Evolutionary conservation across 2,329 filamentous ascomycete genomes (phyloP).

Genomic region (Intubia oerlemansii): DNA sequence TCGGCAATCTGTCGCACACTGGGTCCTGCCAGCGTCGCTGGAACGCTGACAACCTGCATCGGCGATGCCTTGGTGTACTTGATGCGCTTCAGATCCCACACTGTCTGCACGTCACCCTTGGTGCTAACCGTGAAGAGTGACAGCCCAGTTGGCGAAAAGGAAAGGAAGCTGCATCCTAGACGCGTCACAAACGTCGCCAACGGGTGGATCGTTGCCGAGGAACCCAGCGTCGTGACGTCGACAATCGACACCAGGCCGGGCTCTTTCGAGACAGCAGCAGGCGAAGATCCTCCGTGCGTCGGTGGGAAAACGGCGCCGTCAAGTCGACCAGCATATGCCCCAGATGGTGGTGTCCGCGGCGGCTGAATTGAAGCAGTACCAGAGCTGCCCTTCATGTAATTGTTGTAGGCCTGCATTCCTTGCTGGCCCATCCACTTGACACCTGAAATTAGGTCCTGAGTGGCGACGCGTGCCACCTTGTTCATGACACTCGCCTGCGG

Average conservation of each 20-base stretch:
- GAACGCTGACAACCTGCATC: constrained; percentile 25
- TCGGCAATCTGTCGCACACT: constrained; percentile 68
- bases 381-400: constrained; percentile 48
- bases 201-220: constrained; percentile 33
- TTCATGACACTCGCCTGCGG: constrained; percentile 51
- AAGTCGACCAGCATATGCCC: too few relatives aligned
- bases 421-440: constrained; percentile 61
- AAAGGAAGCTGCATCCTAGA: constrained; percentile 61
- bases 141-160: constrained; percentile 53
- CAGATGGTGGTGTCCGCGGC: constrained; percentile 21
- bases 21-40: constrained; percentile 25
- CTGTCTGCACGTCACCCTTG: constrained; percentile 64
- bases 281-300: constrained; percentile 44
- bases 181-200: constrained; percentile 49
- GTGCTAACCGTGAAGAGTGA: constrained; percentile 59
- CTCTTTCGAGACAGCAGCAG: constrained; percentile 33
- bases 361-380: constrained; percentile 16
- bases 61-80: constrained; percentile 41
- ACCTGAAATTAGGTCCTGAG: constrained; percentile 55
- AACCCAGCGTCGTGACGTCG: constrained; percentile 40
- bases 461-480: constrained; percentile 58
- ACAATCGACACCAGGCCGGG: constrained; percentile 55
- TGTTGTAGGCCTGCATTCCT: constrained; percentile 56
- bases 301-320: constrained; percentile 45
- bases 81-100: constrained; percentile 57